Evolutionary conservation across 2,329 filamentous ascomycete genomes (phyloP), one percentile per base, ranked within the genome.

Genomic region (Lachnellula arida): DNA sequence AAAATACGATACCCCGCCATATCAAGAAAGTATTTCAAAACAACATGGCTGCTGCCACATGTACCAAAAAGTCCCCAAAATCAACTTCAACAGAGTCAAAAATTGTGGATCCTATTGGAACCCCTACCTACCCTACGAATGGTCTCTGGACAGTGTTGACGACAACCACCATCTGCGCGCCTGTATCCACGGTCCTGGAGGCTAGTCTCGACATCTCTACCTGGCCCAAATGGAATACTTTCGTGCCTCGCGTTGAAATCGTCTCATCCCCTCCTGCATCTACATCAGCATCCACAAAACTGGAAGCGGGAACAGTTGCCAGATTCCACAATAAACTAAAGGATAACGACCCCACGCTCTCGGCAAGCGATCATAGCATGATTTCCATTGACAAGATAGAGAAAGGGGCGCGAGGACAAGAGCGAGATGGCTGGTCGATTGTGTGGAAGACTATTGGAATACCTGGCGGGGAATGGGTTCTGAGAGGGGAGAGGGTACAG

Each of bases 211-310:
- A 59, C 19, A 53, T 50, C 25, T 47, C 50, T 14, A 56, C 53
- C 25, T 56, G 56, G 53, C 34, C 50, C 14, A n/a, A 51, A 47
- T 60, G 58, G 58, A 75, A 77, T 32, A 82, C 80, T 6, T 85
- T 85, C 65, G 84, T 84, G 66, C 82, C 81, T 47, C 81, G 84
- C 73, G 81, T 81, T 22, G 72, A 74, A 15, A 76, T 85, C 35
- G 75, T 77, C 1, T 84, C 84, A n/a, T 5, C 14, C 12, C 17
- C 17, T n/a, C 5, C 15, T 9, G 6, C 37, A 49, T 17, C n/a
- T 14, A 25, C 15, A 17, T 47, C 40, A 23, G 2, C 44, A 25
- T 47, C 46, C 12, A 50, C 46, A 8, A 51, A 34, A 19, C 42
- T 53, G 15, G 17, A 46, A 50, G 46, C 47, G 9, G 46, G 55